Base-by-base conservation (phyloP, 345 rosid species). In the Brassica incana region DNA sequence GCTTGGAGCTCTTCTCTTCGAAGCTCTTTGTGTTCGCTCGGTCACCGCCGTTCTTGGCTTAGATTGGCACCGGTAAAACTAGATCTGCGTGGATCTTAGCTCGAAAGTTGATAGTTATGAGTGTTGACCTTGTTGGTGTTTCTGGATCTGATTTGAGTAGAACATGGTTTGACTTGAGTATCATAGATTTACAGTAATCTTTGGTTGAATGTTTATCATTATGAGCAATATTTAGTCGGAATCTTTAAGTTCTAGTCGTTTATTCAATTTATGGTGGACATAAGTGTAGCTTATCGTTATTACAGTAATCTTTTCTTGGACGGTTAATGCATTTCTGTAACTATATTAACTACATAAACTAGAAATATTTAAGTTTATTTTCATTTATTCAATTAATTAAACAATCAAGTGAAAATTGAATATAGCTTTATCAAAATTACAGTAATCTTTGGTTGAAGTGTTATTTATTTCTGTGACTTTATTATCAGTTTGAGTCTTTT, bases 11-110 rank as follows among this genome's bases (percentile, higher is more conserved):
- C 87, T 95, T 45, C 94, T 95, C 75, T 87, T 85, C 60, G 99
- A 95, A 65, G 92, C 93, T 80, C 86, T 91, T 60, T 88, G 89
- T 60, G 99, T 95, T 15, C 94, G 99, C 81, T 93, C 84, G 69
- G 90, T 87, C 76, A 90, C 99, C 8, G 94, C 93, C 45, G 94
- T 93, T 65, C 98, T 93, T 58, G 98, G 98, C 83, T 88, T 90
- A 33, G 96, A 91, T 78, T 91, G 99, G 97, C 96, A 95, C 85
- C 79, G 90, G 97, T 94, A 85, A 76, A 3, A 25, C 69, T 56
- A 61, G 78, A 79, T 79, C 82, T 60, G 65, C 15, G 48, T 45
- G 6, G 11, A 25, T n/a, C 56, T 54, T 16, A 16, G 8, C 60
- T 63, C 3, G 5, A 45, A 15, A 5, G 6, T 15, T 64, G 48